Evolutionary conservation across 352 stramenopile genomes (phyloP), one percentile per base, ranked within the genome.

Genomic region (Globisporangium spiculum): DNA sequence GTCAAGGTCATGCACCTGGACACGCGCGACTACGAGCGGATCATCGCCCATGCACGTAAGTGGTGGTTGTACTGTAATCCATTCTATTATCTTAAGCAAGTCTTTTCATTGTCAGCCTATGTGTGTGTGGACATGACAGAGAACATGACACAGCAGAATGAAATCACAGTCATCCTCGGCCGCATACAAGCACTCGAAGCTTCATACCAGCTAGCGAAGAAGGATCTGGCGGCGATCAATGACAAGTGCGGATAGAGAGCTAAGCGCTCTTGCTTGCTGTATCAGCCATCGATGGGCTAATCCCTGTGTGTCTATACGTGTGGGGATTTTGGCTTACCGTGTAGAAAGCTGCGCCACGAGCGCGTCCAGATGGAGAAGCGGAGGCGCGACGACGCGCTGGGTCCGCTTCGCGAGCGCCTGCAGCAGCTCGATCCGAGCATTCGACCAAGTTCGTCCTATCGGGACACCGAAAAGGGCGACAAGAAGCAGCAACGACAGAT

Each of bases 1-100:
- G 66, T 86, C 60, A 75, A 80, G 12, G 56, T 90, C 60, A 77
- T 80, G 72, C 79, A 86, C 24, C 63, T 88, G n/a, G 78, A 88
- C 34, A 75, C 73, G 16, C 63, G 61, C 1, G 78, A 88, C 66
- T 68, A 75, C 48, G 44, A 41, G 22, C 70, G 65, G 52, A 68
- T 88, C 41, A 69, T 60, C 5, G 36, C 48, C 1, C 78, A 88
- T 34, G 72, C 77, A 24, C 73, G 80, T 90, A 62, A 20, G 68
- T 66, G 12, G 2, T 3, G 9, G 7, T 56, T 32, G 34, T 41
- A 41, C 8, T 20, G 5, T 48, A 6, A 1, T 41, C 34, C 34
- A 32, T 32, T 44, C 36, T 44, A 16, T 44, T 16, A 44, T 44
- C 36, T 44, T 10, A 14, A 4, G 36, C 9, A 44, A 3, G 3